Conservation (phyloP, 148 eudicot species). For the Camellia sinensis region DNA sequence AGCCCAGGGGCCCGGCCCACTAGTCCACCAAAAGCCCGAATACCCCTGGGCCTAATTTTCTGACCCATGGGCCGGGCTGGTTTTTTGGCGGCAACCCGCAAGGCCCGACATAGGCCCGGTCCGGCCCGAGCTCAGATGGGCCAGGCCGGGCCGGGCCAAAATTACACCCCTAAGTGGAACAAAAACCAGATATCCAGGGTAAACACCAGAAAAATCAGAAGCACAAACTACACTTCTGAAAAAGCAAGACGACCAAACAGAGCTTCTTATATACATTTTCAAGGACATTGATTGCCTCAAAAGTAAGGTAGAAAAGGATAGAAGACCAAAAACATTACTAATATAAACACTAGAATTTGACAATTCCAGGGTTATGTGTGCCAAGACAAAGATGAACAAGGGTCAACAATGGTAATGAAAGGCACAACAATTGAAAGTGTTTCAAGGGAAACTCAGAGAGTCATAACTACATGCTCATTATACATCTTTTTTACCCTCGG, state of each 20-base stretch:
- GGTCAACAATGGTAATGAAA: background rate
- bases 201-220: background rate
- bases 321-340: background rate
- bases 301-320: background rate
- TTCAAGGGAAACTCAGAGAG: background rate
- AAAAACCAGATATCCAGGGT: background rate
- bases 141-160: too few relatives aligned
- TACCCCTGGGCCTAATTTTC: too few relatives aligned
- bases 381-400: background rate
- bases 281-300: background rate
- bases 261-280: background rate
- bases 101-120: too few relatives aligned
- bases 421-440: background rate
- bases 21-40: too few relatives aligned
- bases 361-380: background rate
- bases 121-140: too few relatives aligned
- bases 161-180: too few relatives aligned
- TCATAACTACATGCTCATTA: background rate
- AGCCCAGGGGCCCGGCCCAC: too few relatives aligned
- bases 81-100: too few relatives aligned
- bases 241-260: background rate
- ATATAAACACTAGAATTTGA: background rate
- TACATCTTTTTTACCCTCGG: background rate
- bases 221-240: background rate
- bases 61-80: too few relatives aligned